A percentile compares a stretch with the other conserved stretches of the same genome.
phyloP scores from a whole-genome alignment of 2,329 filamentous ascomycete genomes.

The Myotisia sp. region DNA sequence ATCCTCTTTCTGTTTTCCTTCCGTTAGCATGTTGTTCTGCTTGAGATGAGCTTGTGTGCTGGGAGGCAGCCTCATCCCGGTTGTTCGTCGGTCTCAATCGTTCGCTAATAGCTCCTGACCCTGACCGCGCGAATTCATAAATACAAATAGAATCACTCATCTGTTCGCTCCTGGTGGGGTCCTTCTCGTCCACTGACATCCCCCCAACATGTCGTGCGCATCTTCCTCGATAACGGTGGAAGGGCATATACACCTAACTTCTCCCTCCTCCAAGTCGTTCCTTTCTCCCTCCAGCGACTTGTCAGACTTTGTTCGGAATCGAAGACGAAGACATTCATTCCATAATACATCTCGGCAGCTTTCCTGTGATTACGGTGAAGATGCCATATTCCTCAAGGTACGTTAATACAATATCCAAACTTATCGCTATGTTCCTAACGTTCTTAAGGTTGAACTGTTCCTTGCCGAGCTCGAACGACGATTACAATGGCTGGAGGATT shows the following conservation, averaged over 20 bases:
- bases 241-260: conserved; percentile 13
- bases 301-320: conserved; percentile 24
- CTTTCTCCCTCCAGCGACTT: conserved; percentile 20
- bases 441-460: conserved; percentile 32
- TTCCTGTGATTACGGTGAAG: conserved; percentile 32
- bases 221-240: conserved; percentile 28
- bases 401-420: conserved; percentile 9
- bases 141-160: too few species aligned
- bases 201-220: conserved; percentile 25
- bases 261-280: conserved; percentile 17
- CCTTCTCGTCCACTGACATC: too few species aligned
- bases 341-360: conserved; percentile 28
- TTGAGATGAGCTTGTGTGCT: too few species aligned
- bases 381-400: conserved; percentile 32
- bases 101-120: too few species aligned
- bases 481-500: conserved; percentile 76
- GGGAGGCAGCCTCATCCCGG: too few species aligned
- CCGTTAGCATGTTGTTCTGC: too few species aligned
- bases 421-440: not conserved
- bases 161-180: too few species aligned
- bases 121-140: too few species aligned
- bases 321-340: conserved; percentile 33
- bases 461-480: conserved; percentile 73
- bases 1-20: too few species aligned
- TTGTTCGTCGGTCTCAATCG: too few species aligned